A percentile compares a stretch with the other conserved stretches of the same genome.
Conservation (phyloP, 2,329 filamentous ascomycete genomes). For the Aspergillus fumigatiaffinis region DNA sequence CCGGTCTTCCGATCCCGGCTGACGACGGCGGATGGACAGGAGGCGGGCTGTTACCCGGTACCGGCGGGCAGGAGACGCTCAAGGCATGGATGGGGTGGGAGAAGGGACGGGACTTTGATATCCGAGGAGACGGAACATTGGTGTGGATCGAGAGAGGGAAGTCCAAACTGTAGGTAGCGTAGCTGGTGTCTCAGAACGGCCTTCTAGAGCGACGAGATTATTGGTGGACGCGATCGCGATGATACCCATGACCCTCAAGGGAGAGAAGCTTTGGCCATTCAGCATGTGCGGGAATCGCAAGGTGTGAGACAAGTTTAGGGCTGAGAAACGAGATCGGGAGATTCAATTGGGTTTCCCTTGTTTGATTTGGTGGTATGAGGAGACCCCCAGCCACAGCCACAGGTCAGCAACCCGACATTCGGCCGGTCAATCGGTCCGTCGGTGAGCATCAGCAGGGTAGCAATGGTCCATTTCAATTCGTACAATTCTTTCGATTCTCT, state of each 20-base stretch:
- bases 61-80: conserved; percentile 68
- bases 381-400: too few species aligned
- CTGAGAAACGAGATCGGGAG: neutral
- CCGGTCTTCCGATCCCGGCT: conserved; percentile 54
- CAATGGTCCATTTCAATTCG: neutral
- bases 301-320: neutral
- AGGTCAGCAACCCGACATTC: too few species aligned
- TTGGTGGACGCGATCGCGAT: neutral
- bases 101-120: conserved; percentile 66
- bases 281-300: neutral
- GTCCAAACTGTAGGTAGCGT: conserved; percentile 20
- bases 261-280: neutral
- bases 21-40: conserved; percentile 68
- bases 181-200: neutral
- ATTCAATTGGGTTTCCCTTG: neutral
- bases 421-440: too few species aligned
- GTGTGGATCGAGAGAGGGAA: conserved; percentile 43
- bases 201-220: neutral
- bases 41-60: conserved; percentile 58
- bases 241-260: neutral
- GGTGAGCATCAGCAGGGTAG: neutral
- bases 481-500: neutral
- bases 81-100: conserved; percentile 74
- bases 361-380: too few species aligned
- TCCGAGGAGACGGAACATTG: conserved; percentile 57